Evolutionary conservation across 2,329 filamentous ascomycete species (phyloP).

Genomic region (Epichloe typhina): DNA sequence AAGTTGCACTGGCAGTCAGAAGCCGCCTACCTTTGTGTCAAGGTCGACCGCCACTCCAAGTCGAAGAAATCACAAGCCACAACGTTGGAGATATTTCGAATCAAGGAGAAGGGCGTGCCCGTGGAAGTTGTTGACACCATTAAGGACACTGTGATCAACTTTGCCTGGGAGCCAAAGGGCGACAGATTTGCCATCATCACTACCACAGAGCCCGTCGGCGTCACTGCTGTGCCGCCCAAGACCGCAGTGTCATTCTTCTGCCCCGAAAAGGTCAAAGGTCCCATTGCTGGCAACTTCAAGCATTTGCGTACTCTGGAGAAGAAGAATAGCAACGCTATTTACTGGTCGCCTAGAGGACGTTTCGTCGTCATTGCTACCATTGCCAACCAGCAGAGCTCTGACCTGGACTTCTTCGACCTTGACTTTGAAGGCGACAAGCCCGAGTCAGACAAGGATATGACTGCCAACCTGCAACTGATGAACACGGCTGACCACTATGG

Average conservation of each 20-base stretch:
- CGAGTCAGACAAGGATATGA: constrained; percentile 84
- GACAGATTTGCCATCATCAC: constrained; percentile 96
- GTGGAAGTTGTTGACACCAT: constrained; percentile 96
- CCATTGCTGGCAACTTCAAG: constrained; percentile 82
- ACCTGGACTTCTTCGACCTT: constrained; percentile 94
- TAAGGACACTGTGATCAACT: constrained; percentile 98
- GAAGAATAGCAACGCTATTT: constrained; percentile 99
- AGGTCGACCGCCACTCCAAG: constrained; percentile 97
- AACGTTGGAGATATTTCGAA: constrained; percentile 95
- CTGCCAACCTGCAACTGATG: constrained; percentile 91
- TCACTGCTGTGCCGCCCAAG: constrained; percentile 78
- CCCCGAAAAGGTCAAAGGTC: constrained; percentile 82
- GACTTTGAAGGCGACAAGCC: constrained; percentile 97
- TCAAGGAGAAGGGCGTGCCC: constrained; percentile 93
- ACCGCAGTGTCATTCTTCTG: constrained; percentile 93
- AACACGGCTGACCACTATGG: constrained; percentile 91
- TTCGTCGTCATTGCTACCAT: constrained; percentile 94
- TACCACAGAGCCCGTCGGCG: constrained; percentile 67
- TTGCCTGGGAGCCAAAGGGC: constrained; percentile 97
- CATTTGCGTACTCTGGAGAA: constrained; percentile 90
- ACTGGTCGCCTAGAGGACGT: constrained; percentile 92
- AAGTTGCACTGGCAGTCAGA: constrained; percentile 99
- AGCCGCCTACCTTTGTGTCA: constrained; percentile 86
- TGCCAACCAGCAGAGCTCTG: constrained; percentile 81
- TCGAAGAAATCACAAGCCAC: constrained; percentile 97